Percentiles rank a stretch among this genome's conserved stretches.
phyloP scores from a whole-genome alignment of 441 rosid species.

The Populus hybrid region DNA sequence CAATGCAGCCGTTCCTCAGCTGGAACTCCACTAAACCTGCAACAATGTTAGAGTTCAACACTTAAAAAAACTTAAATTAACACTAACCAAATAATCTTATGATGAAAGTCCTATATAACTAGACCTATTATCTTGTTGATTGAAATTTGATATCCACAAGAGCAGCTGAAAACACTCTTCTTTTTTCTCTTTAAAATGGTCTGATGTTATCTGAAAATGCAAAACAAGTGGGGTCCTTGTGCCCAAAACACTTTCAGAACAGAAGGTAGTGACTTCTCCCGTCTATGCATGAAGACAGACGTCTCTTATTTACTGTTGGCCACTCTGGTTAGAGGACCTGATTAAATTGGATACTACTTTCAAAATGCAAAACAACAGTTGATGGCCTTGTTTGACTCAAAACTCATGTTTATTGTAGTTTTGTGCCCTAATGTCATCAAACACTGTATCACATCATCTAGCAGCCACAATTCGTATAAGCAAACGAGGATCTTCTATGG shows the following conservation, averaged over 20 bases:
- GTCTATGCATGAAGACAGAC: too few species aligned
- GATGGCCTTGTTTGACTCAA: too few species aligned
- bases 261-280: background rate
- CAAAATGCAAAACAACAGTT: background rate
- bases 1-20: slow-evolving; percentile 90
- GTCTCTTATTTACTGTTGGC: too few species aligned
- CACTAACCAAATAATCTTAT: background rate
- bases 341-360: background rate
- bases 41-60: slow-evolving; percentile 11
- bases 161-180: background rate
- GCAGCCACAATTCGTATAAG: background rate
- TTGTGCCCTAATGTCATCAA: too few species aligned
- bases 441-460: background rate
- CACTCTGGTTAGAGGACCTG: background rate
- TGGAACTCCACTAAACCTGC: slow-evolving; percentile 93
- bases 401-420: too few species aligned
- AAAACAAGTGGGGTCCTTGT: background rate
- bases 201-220: background rate
- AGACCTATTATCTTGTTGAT: background rate
- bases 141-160: background rate
- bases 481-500: background rate
- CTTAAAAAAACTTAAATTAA: background rate
- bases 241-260: background rate
- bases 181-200: background rate
- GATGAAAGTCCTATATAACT: background rate